Evolutionary conservation across 78 protist species (phyloP).

Genomic region (Tieghemostelium lacteum): DNA sequence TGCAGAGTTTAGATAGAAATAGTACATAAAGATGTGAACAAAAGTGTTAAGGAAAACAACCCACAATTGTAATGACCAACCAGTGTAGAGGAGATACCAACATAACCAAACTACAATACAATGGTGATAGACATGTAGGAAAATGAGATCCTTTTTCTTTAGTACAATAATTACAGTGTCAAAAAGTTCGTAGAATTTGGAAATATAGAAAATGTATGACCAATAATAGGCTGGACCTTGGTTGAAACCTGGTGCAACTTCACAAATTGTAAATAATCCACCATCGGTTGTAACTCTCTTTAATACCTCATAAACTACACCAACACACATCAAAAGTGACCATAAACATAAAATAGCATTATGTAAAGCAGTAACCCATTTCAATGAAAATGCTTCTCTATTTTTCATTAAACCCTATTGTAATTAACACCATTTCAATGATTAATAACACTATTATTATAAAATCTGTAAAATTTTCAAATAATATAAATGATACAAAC

Average conservation of each 20-base stretch:
- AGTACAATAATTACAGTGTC: slow-evolving; percentile 88
- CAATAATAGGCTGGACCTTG: slow-evolving; percentile 61
- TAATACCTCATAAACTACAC: slow-evolving; percentile 57
- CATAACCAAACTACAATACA: slow-evolving; percentile 63
- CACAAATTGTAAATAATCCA: slow-evolving; percentile 68
- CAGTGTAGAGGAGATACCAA: slow-evolving; percentile 54
- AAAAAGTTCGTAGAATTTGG: slow-evolving; percentile 87
- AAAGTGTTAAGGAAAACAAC: slow-evolving; percentile 67
- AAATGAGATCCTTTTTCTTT: slow-evolving; percentile 69
- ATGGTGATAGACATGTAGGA: slow-evolving; percentile 90
- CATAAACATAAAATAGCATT: slow-evolving; percentile 69
- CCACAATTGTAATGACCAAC: slow-evolving; percentile 66
- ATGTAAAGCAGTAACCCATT: slow-evolving; percentile 33
- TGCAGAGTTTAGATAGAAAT: slow-evolving; percentile 76
- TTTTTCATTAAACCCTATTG: slow-evolving; percentile 55
- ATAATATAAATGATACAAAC: slow-evolving; percentile 2
- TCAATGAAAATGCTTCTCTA: slow-evolving; percentile 55
- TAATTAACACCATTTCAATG: not conserved
- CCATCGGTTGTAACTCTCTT: slow-evolving; percentile 42
- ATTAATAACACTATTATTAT: not conserved
- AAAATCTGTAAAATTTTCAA: not conserved
- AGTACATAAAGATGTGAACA: slow-evolving; percentile 88
- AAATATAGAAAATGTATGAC: slow-evolving; percentile 79
- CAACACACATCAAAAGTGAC: slow-evolving; percentile 76
- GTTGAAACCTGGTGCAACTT: slow-evolving; percentile 17